Percentiles rank a stretch among this genome's conserved stretches.
Evolutionary conservation across 2,329 filamentous ascomycete genomes (phyloP).

Genomic region (Alternaria ventricosa): DNA sequence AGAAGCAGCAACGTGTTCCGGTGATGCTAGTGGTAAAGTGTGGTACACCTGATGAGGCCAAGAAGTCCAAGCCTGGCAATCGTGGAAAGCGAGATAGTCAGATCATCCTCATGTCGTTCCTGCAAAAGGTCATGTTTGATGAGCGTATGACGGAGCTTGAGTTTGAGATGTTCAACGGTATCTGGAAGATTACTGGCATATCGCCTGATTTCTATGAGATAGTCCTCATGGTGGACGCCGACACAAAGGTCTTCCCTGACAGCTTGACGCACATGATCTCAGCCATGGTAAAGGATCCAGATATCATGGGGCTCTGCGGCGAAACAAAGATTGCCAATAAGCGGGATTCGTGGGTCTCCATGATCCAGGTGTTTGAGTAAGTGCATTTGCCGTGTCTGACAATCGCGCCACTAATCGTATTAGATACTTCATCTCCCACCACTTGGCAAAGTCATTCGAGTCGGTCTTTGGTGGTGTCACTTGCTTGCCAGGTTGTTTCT

Average conservation of each 20-base stretch:
- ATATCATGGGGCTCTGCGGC: slow-evolving; percentile 98
- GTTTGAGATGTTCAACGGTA: slow-evolving; percentile 98
- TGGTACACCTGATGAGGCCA: slow-evolving; percentile 85
- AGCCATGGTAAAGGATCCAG: slow-evolving; percentile 98
- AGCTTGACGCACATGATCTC: slow-evolving; percentile 98
- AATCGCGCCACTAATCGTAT: slow-evolving; percentile 34
- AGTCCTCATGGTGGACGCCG: slow-evolving; percentile 98
- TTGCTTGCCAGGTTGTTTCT: slow-evolving; percentile 97
- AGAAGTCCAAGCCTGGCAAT: slow-evolving; percentile 88
- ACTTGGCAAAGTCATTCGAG: slow-evolving; percentile 95
- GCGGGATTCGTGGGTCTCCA: slow-evolving; percentile 89
- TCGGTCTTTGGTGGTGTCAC: slow-evolving; percentile 99
- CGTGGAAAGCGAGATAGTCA: slow-evolving; percentile 98
- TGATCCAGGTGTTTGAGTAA: slow-evolving; percentile 96
- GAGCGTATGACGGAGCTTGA: slow-evolving; percentile 99
- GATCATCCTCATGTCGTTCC: slow-evolving; percentile 98
- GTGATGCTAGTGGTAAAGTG: slow-evolving; percentile 98
- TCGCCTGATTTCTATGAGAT: slow-evolving; percentile 98
- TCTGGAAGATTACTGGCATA: slow-evolving; percentile 98
- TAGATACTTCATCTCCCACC: slow-evolving; percentile 95
- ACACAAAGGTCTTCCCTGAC: slow-evolving; percentile 99
- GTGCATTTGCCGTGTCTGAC: slow-evolving; percentile 32
- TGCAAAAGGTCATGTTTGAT: slow-evolving; percentile 99
- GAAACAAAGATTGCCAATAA: slow-evolving; percentile 99
- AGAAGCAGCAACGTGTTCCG: slow-evolving; percentile 94